Conservation (phyloP, 2,329 filamentous ascomycete genomes). For the Aspergillus puulaauensis region DNA sequence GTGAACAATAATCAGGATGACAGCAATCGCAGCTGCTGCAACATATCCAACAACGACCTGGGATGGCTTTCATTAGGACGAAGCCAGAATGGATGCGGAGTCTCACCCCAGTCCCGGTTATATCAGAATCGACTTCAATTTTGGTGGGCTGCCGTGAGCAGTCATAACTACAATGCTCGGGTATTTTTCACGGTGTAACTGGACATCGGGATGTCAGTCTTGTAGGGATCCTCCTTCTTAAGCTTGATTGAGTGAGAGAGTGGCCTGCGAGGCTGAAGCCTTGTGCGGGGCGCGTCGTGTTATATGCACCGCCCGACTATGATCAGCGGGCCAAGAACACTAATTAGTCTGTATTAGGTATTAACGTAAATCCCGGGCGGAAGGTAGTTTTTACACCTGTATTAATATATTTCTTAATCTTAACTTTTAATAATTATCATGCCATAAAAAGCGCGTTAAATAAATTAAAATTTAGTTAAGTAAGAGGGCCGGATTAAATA, state of each 20-base stretch:
- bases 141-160: neutral
- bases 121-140: neutral
- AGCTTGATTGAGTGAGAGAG: neutral
- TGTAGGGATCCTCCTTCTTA: neutral
- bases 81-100: neutral
- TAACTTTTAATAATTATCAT: too few relatives aligned
- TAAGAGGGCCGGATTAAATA: too few relatives aligned
- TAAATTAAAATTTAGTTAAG: too few relatives aligned
- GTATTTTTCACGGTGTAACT: neutral
- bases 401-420: too few relatives aligned
- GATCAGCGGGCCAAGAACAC: neutral
- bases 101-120: neutral
- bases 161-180: neutral
- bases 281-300: neutral
- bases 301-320: neutral
- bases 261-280: neutral
- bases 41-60: neutral
- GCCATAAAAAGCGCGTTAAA: too few relatives aligned
- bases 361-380: too few relatives aligned
- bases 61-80: neutral
- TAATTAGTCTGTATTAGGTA: neutral
- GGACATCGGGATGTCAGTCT: neutral
- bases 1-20: neutral
- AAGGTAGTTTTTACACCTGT: too few relatives aligned
- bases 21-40: neutral